Percentiles rank a stretch among this genome's conserved stretches.
Evolutionary conservation across 306 rosid genomes (phyloP).

Genomic region (Crotalaria pallida): DNA sequence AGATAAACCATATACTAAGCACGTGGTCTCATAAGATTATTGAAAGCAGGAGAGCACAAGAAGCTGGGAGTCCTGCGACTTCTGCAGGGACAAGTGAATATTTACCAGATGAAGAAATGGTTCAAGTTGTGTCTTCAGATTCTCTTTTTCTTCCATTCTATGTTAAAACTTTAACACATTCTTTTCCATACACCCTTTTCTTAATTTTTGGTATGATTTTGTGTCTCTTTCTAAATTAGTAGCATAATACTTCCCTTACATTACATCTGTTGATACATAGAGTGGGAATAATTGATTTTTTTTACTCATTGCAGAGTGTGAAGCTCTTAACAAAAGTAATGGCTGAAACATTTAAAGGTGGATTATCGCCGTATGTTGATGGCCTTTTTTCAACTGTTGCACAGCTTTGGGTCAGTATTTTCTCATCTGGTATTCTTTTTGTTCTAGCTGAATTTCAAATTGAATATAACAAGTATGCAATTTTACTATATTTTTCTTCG

Average conservation of each 20-base stretch:
- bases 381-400: conserved; percentile 1
- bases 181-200: neutral
- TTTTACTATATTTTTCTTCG: too few relatives aligned
- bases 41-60: neutral
- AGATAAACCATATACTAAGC: neutral
- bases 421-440: neutral
- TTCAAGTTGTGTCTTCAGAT: conserved; percentile 10
- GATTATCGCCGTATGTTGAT: conserved; percentile 1
- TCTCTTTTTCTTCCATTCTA: neutral
- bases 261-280: neutral
- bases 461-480: neutral
- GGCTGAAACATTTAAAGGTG: neutral
- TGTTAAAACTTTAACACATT: neutral
- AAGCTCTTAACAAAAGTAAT: neutral
- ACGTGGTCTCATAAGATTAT: neutral
- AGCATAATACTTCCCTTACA: neutral
- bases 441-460: neutral
- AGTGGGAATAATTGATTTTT: neutral
- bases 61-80: too few relatives aligned
- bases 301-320: neutral
- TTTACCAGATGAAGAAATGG: neutral
- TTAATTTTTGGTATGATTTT: too few relatives aligned
- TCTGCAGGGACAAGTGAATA: neutral
- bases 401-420: conserved; percentile 5
- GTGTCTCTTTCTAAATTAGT: neutral